A percentile compares a stretch with the other conserved stretches of the same genome.
Evolutionary conservation across 495 filamentous ascomycete species (phyloP).

Genomic region (Podospora appendiculata): DNA sequence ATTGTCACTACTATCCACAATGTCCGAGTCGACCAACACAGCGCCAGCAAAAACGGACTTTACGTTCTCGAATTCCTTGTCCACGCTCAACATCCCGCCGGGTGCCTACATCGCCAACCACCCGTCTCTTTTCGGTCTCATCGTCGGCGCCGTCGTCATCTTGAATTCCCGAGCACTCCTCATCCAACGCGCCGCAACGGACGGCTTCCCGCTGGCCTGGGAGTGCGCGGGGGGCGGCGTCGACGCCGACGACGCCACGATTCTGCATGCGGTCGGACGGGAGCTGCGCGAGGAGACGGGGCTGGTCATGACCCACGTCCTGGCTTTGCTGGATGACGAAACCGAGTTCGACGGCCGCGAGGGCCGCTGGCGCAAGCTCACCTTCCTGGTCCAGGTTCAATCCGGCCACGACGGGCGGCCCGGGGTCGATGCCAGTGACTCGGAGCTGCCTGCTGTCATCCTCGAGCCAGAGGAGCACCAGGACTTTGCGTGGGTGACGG

Average conservation of each 20-base stretch:
- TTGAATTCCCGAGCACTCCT: conserved; percentile 29
- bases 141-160: conserved; percentile 27
- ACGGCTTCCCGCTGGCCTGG: conserved; percentile 38
- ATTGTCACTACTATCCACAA: no score
- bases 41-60: background rate
- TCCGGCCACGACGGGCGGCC: background rate
- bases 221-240: conserved; percentile 43
- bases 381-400: conserved; percentile 23
- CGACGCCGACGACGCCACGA: conserved; percentile 31
- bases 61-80: background rate
- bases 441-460: conserved; percentile 17
- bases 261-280: conserved; percentile 36
- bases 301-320: conserved; percentile 22
- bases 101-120: conserved; percentile 14
- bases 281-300: conserved; percentile 48
- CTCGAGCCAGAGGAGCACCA: conserved; percentile 28
- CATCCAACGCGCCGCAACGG: conserved; percentile 38
- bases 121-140: conserved; percentile 16
- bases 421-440: no score
- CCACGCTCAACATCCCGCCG: conserved; percentile 10
- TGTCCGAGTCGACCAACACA: no score
- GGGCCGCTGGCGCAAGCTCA: conserved; percentile 24
- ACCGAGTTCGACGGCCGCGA: conserved; percentile 10
- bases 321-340: conserved; percentile 19
- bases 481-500: conserved; percentile 29